A percentile compares a stretch with the other conserved stretches of the same genome.
phyloP scores from a whole-genome alignment of 306 rosid genomes.

The barrel medic (Medicago truncatula) region MtrunA17r5.0-ANR NC_053047.1:14744501-14745000 shows the following conservation, averaged over 20 bases:
- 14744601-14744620: neutral
- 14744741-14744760: constrained; percentile 37
- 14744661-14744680: constrained; percentile 13
- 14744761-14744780: constrained; percentile 58
- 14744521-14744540: constrained; percentile 37
- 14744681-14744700: constrained; percentile 18
- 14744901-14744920: constrained; percentile 3
- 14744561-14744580: constrained; percentile 16
- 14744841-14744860: constrained; percentile 67
- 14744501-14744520: constrained; percentile 56
- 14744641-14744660: constrained; percentile 22
- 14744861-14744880: constrained; percentile 71
- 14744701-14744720: neutral
- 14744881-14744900: constrained; percentile 53
- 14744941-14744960: no score
- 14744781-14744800: constrained; percentile 67
- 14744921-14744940: no score
- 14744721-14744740: constrained; percentile 4
- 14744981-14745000: no score
- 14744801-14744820: constrained; percentile 62
- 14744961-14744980: no score
- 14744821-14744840: constrained; percentile 44
- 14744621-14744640: constrained; percentile 17
- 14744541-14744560: neutral
- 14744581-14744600: neutral